phyloP scores from a whole-genome alignment of 1,284 basidiomycete genomes.

The Ustilago tritici region DNA sequence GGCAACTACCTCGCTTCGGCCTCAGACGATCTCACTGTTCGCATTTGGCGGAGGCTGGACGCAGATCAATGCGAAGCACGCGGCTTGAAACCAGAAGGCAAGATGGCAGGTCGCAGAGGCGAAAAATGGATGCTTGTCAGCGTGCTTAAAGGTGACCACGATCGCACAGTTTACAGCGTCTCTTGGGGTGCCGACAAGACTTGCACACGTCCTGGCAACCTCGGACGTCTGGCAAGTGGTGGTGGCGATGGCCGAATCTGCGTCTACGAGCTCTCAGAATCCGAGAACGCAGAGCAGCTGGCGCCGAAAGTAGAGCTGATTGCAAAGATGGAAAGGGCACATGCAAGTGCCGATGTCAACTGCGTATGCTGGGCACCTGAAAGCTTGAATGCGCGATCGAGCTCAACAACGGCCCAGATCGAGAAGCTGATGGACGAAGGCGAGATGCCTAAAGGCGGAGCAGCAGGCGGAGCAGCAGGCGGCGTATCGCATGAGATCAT shows the following conservation, averaged over 20 bases:
- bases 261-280: constrained; percentile 76
- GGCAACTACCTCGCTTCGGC: constrained; percentile 86
- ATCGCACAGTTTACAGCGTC: constrained; percentile 82
- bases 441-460: constrained; percentile 51
- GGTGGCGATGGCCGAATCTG: constrained; percentile 83
- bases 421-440: constrained; percentile 49
- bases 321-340: constrained; percentile 72
- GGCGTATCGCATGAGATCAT: constrained; percentile 23
- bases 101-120: constrained; percentile 61
- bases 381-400: constrained; percentile 32
- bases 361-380: constrained; percentile 78
- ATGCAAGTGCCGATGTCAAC: constrained; percentile 83
- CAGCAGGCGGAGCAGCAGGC: constrained; percentile 24
- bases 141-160: constrained; percentile 72
- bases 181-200: constrained; percentile 75
- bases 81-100: constrained; percentile 58
- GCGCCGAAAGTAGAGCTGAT: constrained; percentile 45
- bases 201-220: constrained; percentile 42
- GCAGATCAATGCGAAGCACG: constrained; percentile 62
- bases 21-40: constrained; percentile 79
- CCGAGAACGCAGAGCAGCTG: constrained; percentile 24
- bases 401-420: constrained; percentile 36
- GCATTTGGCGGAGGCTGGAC: constrained; percentile 72
- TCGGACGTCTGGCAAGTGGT: constrained; percentile 81
- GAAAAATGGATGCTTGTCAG: constrained; percentile 70